phyloP scores from a whole-genome alignment of 208 protist species.

The Leishmania guyanensis region DNA sequence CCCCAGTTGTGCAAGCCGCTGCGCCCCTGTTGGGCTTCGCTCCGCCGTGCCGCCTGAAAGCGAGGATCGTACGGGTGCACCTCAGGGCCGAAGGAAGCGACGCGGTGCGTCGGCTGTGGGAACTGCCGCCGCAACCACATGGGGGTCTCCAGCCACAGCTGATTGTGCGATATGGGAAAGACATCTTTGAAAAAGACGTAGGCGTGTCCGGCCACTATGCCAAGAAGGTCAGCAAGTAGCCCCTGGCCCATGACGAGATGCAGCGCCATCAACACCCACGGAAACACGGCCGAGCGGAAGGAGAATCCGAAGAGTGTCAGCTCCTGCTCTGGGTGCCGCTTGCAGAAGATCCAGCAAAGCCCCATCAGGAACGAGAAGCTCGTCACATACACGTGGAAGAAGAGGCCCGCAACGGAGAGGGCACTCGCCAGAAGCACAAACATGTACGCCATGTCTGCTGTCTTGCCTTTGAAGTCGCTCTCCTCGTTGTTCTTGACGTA shows the following conservation, averaged over 20 bases:
- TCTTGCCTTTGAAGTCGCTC: constrained; percentile 67
- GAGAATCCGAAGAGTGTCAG: constrained; percentile 80
- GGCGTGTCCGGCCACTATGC: constrained; percentile 72
- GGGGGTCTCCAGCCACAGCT: constrained; percentile 59
- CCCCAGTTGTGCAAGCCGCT: constrained; percentile 38
- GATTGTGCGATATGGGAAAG: constrained; percentile 60
- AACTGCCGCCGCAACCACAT: constrained; percentile 50
- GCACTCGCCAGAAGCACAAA: constrained; percentile 50
- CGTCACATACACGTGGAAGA: constrained; percentile 48
- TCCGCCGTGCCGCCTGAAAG: constrained; percentile 25
- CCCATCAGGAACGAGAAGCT: constrained; percentile 72
- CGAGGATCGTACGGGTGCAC: constrained; percentile 40
- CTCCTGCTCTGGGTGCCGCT: constrained; percentile 64
- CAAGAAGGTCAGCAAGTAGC: constrained; percentile 63
- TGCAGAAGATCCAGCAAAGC: constrained; percentile 91
- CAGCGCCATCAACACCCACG: constrained; percentile 80
- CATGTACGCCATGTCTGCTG: constrained; percentile 84
- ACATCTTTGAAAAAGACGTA: constrained; percentile 86
- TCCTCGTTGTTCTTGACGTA: constrained; percentile 84
- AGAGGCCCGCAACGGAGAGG: constrained; percentile 35
- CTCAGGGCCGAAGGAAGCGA: constrained; percentile 24
- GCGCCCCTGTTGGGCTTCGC: constrained; percentile 9
- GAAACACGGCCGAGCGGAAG: constrained; percentile 77
- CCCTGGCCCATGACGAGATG: constrained; percentile 68
- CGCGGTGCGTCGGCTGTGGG: constrained; percentile 18